Conservation (phyloP, 2,329 filamentous ascomycete species). For the Monosporascus sp. region DNA sequence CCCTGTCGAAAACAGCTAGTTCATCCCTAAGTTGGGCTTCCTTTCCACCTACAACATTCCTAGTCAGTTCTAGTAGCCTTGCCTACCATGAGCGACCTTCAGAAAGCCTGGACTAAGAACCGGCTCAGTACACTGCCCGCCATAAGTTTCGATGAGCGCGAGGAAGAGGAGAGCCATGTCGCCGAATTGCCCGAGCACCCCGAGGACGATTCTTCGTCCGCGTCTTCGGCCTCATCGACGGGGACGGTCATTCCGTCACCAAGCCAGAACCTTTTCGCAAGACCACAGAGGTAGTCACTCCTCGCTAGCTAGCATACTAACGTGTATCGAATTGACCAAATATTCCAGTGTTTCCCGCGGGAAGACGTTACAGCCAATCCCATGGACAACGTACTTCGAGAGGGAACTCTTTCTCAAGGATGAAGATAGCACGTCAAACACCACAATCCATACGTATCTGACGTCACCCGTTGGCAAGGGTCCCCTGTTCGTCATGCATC, state of each 20-base stretch:
- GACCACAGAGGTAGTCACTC: slow-evolving; percentile 57
- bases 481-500: slow-evolving; percentile 87
- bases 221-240: slow-evolving; percentile 86
- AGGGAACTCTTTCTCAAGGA: slow-evolving; percentile 72
- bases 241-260: slow-evolving; percentile 83
- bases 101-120: slow-evolving; percentile 71
- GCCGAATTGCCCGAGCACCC: slow-evolving; percentile 39
- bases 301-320: too few relatives aligned
- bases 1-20: neutral
- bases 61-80: too few relatives aligned
- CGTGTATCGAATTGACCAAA: slow-evolving; percentile 17
- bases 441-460: slow-evolving; percentile 80
- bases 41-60: neutral
- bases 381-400: slow-evolving; percentile 89
- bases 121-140: slow-evolving; percentile 58
- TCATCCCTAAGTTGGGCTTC: neutral
- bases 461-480: slow-evolving; percentile 71
- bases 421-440: slow-evolving; percentile 32
- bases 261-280: slow-evolving; percentile 67
- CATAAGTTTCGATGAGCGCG: slow-evolving; percentile 45
- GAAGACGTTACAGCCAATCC: slow-evolving; percentile 58
- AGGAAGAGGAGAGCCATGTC: slow-evolving; percentile 41
- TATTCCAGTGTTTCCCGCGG: slow-evolving; percentile 40
- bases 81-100: slow-evolving; percentile 69
- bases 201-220: slow-evolving; percentile 66